These are phyloP conservation scores for Camillea tinctor DNA, from an alignment of 2,329 filamentous ascomycete species.

Conservation along the genomic window DNA sequence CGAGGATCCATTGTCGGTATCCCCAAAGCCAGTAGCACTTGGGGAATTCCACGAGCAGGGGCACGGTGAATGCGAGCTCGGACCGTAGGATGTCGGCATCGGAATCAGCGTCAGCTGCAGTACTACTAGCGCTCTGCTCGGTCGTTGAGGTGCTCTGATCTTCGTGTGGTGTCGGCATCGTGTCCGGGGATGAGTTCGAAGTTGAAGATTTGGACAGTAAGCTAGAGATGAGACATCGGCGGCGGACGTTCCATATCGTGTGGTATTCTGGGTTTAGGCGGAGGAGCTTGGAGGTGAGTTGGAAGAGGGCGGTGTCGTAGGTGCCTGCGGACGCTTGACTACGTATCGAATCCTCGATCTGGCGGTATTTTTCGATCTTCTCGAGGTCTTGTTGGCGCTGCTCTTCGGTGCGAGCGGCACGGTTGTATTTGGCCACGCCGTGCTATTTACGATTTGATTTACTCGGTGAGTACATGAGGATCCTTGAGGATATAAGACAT, in stretches of 20 bases:
- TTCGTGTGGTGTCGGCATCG: conserved; percentile 50
- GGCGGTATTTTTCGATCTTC: conserved; percentile 74
- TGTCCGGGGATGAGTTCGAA: conserved; percentile 49
- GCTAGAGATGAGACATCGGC: conserved; percentile 63
- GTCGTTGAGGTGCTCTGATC: conserved; percentile 49
- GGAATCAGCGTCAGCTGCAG: conserved; percentile 8
- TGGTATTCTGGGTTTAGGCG: conserved; percentile 84
- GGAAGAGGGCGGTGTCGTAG: conserved; percentile 56
- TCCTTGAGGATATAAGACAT: too few relatives aligned
- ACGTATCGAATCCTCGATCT: conserved; percentile 67
- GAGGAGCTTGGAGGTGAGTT: conserved; percentile 70
- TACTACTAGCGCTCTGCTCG: conserved; percentile 34
- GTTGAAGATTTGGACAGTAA: conserved; percentile 51
- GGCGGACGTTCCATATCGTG: conserved; percentile 86
- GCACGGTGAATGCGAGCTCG: conserved; percentile 81
- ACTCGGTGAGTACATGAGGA: background rate
- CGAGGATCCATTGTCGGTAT: conserved; percentile 82
- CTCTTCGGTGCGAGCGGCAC: conserved; percentile 61
- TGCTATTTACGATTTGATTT: conserved; percentile 58
- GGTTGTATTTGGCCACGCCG: conserved; percentile 71
- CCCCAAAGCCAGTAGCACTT: conserved; percentile 99
- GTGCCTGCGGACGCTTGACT: conserved; percentile 50
- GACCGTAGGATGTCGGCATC: conserved; percentile 58
- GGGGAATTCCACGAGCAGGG: conserved; percentile 78
- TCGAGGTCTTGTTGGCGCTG: conserved; percentile 69